Evolutionary conservation across 1,284 basidiomycete genomes (phyloP).

Genomic region (Wolfiporia cocos): DNA sequence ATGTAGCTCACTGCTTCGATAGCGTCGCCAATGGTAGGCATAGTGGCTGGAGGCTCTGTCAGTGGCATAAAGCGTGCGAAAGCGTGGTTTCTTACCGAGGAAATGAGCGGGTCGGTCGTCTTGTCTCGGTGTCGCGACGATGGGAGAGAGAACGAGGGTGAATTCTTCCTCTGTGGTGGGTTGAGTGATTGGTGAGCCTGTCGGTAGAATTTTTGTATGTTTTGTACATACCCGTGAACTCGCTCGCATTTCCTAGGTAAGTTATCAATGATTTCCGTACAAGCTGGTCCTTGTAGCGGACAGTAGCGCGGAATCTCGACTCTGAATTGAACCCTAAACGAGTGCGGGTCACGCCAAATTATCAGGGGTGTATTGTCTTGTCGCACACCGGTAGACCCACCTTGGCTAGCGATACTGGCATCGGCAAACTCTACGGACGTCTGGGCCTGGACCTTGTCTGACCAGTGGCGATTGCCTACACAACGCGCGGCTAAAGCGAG

Average conservation of each 20-base stretch:
- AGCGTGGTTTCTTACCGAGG: conserved; percentile 26
- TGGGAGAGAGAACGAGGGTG: conserved; percentile 56
- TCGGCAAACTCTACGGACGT: conserved; percentile 66
- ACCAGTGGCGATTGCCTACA: conserved; percentile 61
- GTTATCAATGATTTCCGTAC: conserved; percentile 55
- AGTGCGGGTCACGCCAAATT: too few species aligned
- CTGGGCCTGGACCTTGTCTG: conserved; percentile 54
- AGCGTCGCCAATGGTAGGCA: conserved; percentile 75
- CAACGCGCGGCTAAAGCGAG: conserved; percentile 72
- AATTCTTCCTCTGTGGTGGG: conserved; percentile 52
- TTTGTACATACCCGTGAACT: conserved; percentile 49
- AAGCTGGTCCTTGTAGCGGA: conserved; percentile 45
- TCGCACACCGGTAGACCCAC: too few species aligned
- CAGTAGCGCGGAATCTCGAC: conserved; percentile 53
- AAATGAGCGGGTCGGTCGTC: conserved; percentile 39
- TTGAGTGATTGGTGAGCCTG: not conserved
- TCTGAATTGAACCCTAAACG: too few species aligned
- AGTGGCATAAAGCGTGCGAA: conserved; percentile 3
- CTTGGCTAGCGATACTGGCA: conserved; percentile 46
- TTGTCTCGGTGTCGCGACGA: conserved; percentile 40
- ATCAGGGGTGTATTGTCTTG: too few species aligned
- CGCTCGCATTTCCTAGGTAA: conserved; percentile 64
- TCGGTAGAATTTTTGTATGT: not conserved
- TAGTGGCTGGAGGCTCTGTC: conserved; percentile 39
- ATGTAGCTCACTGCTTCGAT: conserved; percentile 64